Base-by-base conservation (phyloP, 2,329 filamentous ascomycete genomes). In the Aureobasidium sp. region DNA sequence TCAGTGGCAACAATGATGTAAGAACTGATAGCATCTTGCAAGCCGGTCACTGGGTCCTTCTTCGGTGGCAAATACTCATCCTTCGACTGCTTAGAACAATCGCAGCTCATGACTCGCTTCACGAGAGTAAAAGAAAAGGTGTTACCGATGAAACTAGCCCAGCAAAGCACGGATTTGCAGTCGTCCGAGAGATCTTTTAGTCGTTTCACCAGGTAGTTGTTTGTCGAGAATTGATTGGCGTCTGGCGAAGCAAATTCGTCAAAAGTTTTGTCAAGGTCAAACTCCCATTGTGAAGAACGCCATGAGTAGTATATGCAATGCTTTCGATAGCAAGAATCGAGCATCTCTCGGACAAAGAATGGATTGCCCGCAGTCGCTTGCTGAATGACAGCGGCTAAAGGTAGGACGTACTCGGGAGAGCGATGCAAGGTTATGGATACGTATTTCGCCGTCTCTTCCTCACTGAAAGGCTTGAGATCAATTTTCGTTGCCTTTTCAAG, bases 251-350 rank as follows among this genome's bases (percentile, higher is more conserved):
- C 84, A 69, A 97, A 96, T 66, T 95, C 87, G 51, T 88, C 86
- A 70, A 96, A 96, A 1, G 97, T 84, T 66, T 84, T 85, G 73
- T 97, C 91, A 12, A 97, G 77, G 25, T 58, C 88, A 71, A 87
- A 97, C 48, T 88, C 82, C 93, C 93, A 97, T 49, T 83, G 82
- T 51, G 86, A 89, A 66, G 88, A 84, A 67, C 86, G 86, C 80
- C 94, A 96, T 65, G 91, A 91, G 73, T 96, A 97, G 84, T 87
- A 96, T 55, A 97, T 88, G 72, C 90, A 96, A 67, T 87, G 87
- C 70, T 90, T 94, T 44, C 90, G 85, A 72, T 96, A 87, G 71
- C 90, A 95, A 3, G 88, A 87, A 70, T 90, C 90, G 5, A 97
- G 82, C 83, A 97, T 95, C 75, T 96, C 90, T 61, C 90, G 83